These are phyloP conservation scores for Calonectria crousiana DNA, from an alignment of 2,329 filamentous ascomycete species.

Conservation along the genomic window DNA sequence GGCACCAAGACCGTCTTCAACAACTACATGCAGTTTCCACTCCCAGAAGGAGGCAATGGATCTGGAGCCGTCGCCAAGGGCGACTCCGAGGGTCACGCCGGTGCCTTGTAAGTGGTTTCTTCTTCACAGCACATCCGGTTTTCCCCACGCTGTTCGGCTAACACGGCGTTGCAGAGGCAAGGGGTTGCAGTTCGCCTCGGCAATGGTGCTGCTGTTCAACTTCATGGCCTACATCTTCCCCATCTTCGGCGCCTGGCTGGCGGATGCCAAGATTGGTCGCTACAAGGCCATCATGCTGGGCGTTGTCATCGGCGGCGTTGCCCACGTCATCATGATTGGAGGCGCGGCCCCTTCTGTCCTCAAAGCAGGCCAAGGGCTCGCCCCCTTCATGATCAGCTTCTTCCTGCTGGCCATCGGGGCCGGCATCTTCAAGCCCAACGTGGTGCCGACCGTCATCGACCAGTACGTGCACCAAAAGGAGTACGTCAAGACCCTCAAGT, in stretches of 20 bases:
- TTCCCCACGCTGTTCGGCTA: background rate
- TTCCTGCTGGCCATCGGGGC: conserved; percentile 70
- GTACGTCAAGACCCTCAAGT: conserved; percentile 50
- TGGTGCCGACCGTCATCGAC: conserved; percentile 76
- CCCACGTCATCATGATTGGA: conserved; percentile 76
- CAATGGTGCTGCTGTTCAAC: conserved; percentile 61
- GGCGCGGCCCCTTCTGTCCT: conserved; percentile 64
- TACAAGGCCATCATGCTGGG: conserved; percentile 80
- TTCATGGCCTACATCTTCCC: conserved; percentile 70
- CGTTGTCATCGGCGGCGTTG: conserved; percentile 74
- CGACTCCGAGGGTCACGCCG: conserved; percentile 65
- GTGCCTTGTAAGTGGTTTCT: conserved; percentile 39
- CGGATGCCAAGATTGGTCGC: conserved; percentile 77
- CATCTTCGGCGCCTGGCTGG: conserved; percentile 66
- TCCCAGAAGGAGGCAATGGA: conserved; percentile 64
- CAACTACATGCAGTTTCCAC: conserved; percentile 72
- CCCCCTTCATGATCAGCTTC: conserved; percentile 72
- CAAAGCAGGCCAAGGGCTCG: conserved; percentile 59
- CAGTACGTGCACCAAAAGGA: conserved; percentile 69
- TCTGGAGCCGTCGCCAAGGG: conserved; percentile 56
- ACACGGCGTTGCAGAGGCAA: background rate
- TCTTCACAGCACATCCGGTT: background rate
- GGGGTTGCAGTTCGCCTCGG: conserved; percentile 51
- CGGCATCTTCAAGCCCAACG: conserved; percentile 79
- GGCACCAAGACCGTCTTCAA: conserved; percentile 64